These are phyloP conservation scores for Tremellales sp. DNA, from an alignment of 1,284 basidiomycete genomes.

Conservation along the genomic window DNA sequence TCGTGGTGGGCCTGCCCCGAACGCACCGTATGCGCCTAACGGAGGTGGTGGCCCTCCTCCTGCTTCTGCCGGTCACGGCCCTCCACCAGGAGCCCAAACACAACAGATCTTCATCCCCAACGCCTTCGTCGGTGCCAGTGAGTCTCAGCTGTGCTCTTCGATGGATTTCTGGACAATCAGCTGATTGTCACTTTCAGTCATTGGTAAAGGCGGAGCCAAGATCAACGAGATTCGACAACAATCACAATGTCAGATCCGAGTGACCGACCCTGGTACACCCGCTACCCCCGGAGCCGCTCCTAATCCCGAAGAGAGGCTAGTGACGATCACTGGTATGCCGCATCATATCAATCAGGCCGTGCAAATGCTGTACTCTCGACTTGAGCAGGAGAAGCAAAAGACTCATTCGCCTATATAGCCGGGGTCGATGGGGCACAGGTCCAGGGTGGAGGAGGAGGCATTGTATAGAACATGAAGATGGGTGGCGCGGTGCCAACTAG, in stretches of 20 bases:
- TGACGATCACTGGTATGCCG: constrained; percentile 91
- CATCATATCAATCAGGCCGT: constrained; percentile 96
- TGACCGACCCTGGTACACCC: constrained; percentile 86
- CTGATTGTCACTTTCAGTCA: constrained; percentile 58
- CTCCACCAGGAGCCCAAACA: constrained; percentile 60
- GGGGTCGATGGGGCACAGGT: too few relatives aligned
- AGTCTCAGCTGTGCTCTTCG: constrained; percentile 16
- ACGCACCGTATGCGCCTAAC: constrained; percentile 16
- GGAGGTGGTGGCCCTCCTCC: constrained; percentile 10
- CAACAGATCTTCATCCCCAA: constrained; percentile 99
- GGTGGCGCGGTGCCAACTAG: too few relatives aligned
- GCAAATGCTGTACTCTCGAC: constrained; percentile 67
- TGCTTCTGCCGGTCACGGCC: constrained; percentile 9
- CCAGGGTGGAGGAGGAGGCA: too few relatives aligned
- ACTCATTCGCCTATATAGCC: too few relatives aligned
- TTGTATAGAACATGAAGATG: too few relatives aligned
- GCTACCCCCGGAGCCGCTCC: constrained; percentile 48
- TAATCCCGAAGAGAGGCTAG: constrained; percentile 75
- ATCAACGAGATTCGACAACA: constrained; percentile 96
- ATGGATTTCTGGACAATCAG: background rate
- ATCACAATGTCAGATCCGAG: constrained; percentile 94
- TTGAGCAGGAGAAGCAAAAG: constrained; percentile 3
- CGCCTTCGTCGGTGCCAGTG: constrained; percentile 86
- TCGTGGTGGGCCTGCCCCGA: constrained; percentile 18
- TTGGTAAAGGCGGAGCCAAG: constrained; percentile 96